Evolutionary conservation across 495 filamentous ascomycete genomes (phyloP), one percentile per base, ranked within the genome.

Genomic region (Polyplosphaeria fusca): DNA sequence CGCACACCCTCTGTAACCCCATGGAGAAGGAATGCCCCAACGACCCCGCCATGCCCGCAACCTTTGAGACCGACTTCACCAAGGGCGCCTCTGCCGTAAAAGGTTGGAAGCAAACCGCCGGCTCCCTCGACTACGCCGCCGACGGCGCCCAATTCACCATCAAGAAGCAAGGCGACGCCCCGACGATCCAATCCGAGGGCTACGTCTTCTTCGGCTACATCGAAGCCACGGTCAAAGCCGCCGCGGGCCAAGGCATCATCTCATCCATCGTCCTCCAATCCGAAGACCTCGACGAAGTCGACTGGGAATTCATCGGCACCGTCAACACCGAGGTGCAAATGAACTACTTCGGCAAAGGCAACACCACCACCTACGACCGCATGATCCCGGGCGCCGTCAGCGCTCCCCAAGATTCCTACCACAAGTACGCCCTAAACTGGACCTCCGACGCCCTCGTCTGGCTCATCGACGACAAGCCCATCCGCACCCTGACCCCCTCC

Each of bases 301-400:
- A 95, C 70, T 92, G 86, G 85, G 90, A 69, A 35, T 65, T 59
- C 45, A 55, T 65, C 44, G 67, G 88, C 42, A 82, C 78, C 25
- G 82, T 88, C 61, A 68, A 71, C 38, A 75, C 73, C 40, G 67
- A 77, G 22, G 87, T 82, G 14, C 82, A 87, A 63, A 91, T 77
- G 73, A 94, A 94, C 73, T 95, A 89, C 66, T 95, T 90, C 61
- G 89, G 90, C 64, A 92, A 93, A 69, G 89, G 88, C 32, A 69
- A 81, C 56, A 90, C 88, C 39, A 77, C 73, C 5, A 75, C 76
- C 26, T 86, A 79, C 69, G 82, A 83, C 65, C 82, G 84, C 18
- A 87, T 79, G 47, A 75, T 75, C 22, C 80, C 77, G 63, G 78
- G 83, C 64, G 65, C 73, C 5, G 78, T 82, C 19, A 68, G 70